phyloP scores from a whole-genome alignment of 306 rosid species.

The Rosa persica region DNA sequence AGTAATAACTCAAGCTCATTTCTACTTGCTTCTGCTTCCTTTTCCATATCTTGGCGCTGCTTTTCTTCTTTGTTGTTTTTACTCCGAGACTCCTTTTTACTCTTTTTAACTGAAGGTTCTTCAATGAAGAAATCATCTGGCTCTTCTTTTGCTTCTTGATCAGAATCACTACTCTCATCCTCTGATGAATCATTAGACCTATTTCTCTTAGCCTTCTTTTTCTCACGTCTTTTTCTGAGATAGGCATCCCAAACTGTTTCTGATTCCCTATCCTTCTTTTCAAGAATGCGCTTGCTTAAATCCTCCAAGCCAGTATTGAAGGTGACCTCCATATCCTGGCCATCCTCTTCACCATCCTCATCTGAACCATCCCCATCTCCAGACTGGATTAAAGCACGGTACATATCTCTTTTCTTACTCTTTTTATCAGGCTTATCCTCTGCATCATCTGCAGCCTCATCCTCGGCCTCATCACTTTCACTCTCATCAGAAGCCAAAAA shows the following conservation, averaged over 20 bases:
- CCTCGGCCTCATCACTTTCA: constrained; percentile 56
- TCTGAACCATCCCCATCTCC: constrained; percentile 49
- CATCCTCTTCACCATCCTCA: constrained; percentile 52
- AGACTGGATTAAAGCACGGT: constrained; percentile 58
- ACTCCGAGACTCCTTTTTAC: constrained; percentile 40
- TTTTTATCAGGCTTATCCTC: constrained; percentile 46
- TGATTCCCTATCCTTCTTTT: constrained; percentile 73
- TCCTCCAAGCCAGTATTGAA: constrained; percentile 89
- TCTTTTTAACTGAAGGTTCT: constrained; percentile 58
- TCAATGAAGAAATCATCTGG: constrained; percentile 76
- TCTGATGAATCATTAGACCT: constrained; percentile 62
- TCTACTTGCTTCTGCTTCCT: constrained; percentile 56
- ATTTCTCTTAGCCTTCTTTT: constrained; percentile 61
- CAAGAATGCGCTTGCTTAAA: constrained; percentile 72
- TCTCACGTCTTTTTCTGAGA: constrained; percentile 69
- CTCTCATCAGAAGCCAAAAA: constrained; percentile 73
- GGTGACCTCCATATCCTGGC: constrained; percentile 88
- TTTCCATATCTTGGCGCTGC: constrained; percentile 34
- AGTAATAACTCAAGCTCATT: constrained; percentile 91
- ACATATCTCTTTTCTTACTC: constrained; percentile 45
- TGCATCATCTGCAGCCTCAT: constrained; percentile 39
- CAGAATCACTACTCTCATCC: constrained; percentile 59
- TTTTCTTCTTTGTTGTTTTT: constrained; percentile 30
- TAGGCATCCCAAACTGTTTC: constrained; percentile 81
- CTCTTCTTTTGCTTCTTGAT: constrained; percentile 50